phyloP scores from a whole-genome alignment of 495 filamentous ascomycete species.

The Wilcoxina mikolae region DNA sequence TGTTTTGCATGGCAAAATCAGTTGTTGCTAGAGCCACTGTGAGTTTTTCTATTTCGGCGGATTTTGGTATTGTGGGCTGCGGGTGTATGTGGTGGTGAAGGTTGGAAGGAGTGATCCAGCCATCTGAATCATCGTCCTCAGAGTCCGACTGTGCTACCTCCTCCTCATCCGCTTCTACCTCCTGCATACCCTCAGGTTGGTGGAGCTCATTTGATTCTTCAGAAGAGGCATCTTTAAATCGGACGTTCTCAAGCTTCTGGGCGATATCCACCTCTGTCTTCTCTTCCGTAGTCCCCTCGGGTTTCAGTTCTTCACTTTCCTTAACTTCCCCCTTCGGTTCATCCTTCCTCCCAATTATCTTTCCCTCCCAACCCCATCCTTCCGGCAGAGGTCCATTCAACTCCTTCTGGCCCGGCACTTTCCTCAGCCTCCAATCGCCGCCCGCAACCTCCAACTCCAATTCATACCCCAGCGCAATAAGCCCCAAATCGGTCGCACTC shows the following conservation, averaged over 20 bases:
- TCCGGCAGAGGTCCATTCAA: slow-evolving; percentile 55
- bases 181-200: not conserved
- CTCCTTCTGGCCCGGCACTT: slow-evolving; percentile 58
- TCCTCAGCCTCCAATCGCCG: slow-evolving; percentile 69
- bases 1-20: slow-evolving; percentile 96
- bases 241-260: not conserved
- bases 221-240: slow-evolving; percentile 9
- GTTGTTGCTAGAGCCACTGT: slow-evolving; percentile 78
- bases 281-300: not conserved
- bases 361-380: not conserved
- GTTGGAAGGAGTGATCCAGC: slow-evolving; percentile 93
- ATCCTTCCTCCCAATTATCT: not conserved
- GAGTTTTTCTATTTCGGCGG: slow-evolving; percentile 39
- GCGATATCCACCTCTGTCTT: not conserved
- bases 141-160: slow-evolving; percentile 29
- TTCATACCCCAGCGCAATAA: slow-evolving; percentile 84
- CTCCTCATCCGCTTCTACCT: not conserved
- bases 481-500: slow-evolving; percentile 71
- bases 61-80: slow-evolving; percentile 58
- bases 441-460: slow-evolving; percentile 70
- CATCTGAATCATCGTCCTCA: slow-evolving; percentile 50
- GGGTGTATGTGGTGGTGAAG: slow-evolving; percentile 65
- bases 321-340: slow-evolving; percentile 22
- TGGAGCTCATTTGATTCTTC: slow-evolving; percentile 18
- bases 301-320: slow-evolving; percentile 4